phyloP scores from a whole-genome alignment of 129 eudicot genomes.

The sunflower (Helianthus annuus) region DNA sequence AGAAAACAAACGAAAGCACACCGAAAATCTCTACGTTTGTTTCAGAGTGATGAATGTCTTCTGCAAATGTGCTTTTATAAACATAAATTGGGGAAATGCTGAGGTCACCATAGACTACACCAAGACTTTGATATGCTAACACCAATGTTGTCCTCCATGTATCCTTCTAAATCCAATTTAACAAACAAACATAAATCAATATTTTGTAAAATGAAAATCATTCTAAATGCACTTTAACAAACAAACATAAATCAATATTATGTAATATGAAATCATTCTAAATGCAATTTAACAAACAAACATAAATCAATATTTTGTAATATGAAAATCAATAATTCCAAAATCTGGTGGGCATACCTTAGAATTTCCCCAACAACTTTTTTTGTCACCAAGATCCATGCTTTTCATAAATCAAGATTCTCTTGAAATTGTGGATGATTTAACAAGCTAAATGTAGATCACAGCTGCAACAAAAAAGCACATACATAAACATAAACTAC shows the following conservation, averaged over 20 bases:
- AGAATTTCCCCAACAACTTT: slow-evolving; percentile 39
- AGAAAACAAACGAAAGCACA: slow-evolving; percentile 75
- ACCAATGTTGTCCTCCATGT: slow-evolving; percentile 74
- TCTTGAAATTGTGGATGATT: slow-evolving; percentile 9
- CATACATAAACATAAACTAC: not conserved
- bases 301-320: not conserved
- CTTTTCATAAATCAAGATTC: slow-evolving; percentile 19
- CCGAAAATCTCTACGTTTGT: slow-evolving; percentile 86
- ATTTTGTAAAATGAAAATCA: slow-evolving; percentile 9
- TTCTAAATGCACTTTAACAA: slow-evolving; percentile 33
- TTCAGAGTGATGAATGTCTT: slow-evolving; percentile 75
- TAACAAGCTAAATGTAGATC: slow-evolving; percentile 44
- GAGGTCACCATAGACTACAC: slow-evolving; percentile 83
- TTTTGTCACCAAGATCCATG: slow-evolving; percentile 62
- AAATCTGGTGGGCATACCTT: slow-evolving; percentile 45
- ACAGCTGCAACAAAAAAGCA: slow-evolving; percentile 39
- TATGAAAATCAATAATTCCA: not conserved
- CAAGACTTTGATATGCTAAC: slow-evolving; percentile 84
- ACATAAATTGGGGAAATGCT: slow-evolving; percentile 84
- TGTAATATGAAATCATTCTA: slow-evolving; percentile 33
- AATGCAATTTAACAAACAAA: slow-evolving; percentile 21
- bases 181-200: slow-evolving; percentile 14
- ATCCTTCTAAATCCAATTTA: slow-evolving; percentile 42
- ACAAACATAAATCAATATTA: slow-evolving; percentile 5
- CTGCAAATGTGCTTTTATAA: slow-evolving; percentile 75